Percentiles rank a stretch among this genome's conserved stretches.
Evolutionary conservation across 2,329 filamentous ascomycete species (phyloP).

Genomic region (Emergomyces orientalis): DNA sequence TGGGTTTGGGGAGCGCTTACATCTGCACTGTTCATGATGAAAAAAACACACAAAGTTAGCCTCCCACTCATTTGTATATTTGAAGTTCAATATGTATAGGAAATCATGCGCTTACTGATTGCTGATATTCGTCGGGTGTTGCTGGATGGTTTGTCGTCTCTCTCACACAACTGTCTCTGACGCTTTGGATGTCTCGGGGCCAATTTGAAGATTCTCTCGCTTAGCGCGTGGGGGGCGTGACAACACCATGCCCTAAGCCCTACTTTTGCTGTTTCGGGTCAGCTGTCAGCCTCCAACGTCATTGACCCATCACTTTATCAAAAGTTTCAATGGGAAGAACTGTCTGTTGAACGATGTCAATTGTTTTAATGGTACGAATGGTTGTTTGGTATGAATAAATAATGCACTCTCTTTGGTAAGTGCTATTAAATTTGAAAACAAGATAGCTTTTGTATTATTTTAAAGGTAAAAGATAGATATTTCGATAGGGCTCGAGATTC

Average conservation of each 20-base stretch:
- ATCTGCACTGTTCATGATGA: conserved; percentile 65
- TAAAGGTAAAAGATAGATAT: too few species aligned
- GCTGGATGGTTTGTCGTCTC: conserved; percentile 31
- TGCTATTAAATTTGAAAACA: not conserved
- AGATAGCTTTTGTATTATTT: too few species aligned
- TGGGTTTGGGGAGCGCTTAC: conserved; percentile 48
- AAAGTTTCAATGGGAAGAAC: too few species aligned
- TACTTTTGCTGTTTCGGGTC: conserved; percentile 19
- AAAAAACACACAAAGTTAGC: conserved; percentile 37
- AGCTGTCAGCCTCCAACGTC: not conserved
- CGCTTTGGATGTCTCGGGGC: conserved; percentile 22
- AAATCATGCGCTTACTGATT: conserved; percentile 36
- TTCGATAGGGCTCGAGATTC: too few species aligned
- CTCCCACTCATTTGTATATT: conserved; percentile 1
- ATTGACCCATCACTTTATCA: too few species aligned
- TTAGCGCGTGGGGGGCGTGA: conserved; percentile 33
- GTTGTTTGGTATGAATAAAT: not conserved
- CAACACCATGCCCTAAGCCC: conserved; percentile 32
- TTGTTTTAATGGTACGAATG: not conserved
- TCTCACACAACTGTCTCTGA: conserved; percentile 22
- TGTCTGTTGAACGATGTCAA: too few species aligned
- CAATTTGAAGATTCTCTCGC: conserved; percentile 36
- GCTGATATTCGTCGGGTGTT: conserved; percentile 36
- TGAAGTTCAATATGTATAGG: conserved; percentile 12
- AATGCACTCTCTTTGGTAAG: not conserved